Base-by-base conservation (phyloP, 768 basidiomycete genomes). In the Melanogaster broomeanus region DNA sequence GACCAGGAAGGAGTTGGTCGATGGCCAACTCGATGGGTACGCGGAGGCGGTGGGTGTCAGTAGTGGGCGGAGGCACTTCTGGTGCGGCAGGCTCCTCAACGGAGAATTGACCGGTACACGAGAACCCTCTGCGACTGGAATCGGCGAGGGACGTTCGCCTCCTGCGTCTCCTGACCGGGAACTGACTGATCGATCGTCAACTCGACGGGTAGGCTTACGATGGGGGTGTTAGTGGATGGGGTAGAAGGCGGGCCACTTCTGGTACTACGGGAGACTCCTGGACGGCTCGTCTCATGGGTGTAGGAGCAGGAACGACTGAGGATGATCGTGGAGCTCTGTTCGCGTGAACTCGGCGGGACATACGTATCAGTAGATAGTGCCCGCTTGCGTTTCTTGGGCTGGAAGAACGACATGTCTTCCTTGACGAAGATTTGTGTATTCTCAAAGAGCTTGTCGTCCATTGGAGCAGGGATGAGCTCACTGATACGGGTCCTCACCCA, bases 401-500 rank as follows among this genome's bases (percentile, higher is more conserved):
- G 33, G 34, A 45, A 45, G 45, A 45, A 45, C 16, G 45, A 45
- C 3, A 21, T 35, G 16, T 45, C 45, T 33, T 45, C 21, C 22
- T 45, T 45, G 33, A 21, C 45, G 30, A 45, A 45, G 1, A 45
- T 45, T 8, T 30, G 9, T 21, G 13, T 45, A 13, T 45, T 45
- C 45, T 33, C 22, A 28, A 45, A 45, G 6, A 24, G 45, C 15
- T 35, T 22, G 22, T 34, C 31, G 15, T 45, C 45, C 33, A 33
- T 34, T 13, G 45, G 45, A 24, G n/a, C 19, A 18, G 45, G 21
- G 45, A 45, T 24, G 13, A 45, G 33, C 21, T 45, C 45, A 7
- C 34, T n/a, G 22, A 45, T 35, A 16, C 45, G 45, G 16, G 45
- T 45, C 31, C 45, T 45, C 45, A 35, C 45, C 45, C 45, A 45